A percentile compares a stretch with the other conserved stretches of the same genome.
phyloP scores from a whole-genome alignment of 1,139 yeast species.

The Wickerhamomyces sp. region DNA sequence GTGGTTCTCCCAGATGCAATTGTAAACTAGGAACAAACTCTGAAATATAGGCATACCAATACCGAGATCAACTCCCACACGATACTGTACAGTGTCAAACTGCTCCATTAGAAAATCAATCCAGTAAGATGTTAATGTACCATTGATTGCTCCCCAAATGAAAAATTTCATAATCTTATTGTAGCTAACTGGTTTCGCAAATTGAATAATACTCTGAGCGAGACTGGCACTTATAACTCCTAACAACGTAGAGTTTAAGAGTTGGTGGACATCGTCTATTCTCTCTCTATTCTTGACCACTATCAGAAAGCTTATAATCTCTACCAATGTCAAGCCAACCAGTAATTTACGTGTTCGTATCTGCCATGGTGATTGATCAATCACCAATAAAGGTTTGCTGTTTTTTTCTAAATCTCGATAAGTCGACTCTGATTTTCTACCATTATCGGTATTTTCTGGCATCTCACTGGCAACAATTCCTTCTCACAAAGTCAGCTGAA shows the following conservation, averaged over 20 bases:
- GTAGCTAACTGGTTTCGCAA: conserved; percentile 36
- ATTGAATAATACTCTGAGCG: conserved; percentile 56
- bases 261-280: conserved; percentile 19
- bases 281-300: conserved; percentile 18
- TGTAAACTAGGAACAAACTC: conserved; percentile 42
- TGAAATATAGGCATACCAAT: conserved; percentile 56
- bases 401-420: conserved; percentile 17
- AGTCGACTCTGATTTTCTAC: neutral
- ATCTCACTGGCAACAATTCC: too few species aligned
- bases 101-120: conserved; percentile 41
- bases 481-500: too few species aligned
- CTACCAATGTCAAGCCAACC: conserved; percentile 7
- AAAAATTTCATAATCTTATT: conserved; percentile 45
- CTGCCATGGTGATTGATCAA: neutral
- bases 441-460: neutral
- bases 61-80: conserved; percentile 49
- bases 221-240: conserved; percentile 50
- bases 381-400: neutral
- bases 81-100: conserved; percentile 32
- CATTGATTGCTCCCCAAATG: conserved; percentile 62
- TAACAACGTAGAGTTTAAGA: conserved; percentile 39
- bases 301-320: conserved; percentile 7
- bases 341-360: conserved; percentile 6
- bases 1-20: conserved; percentile 50
- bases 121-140: conserved; percentile 54